These are phyloP conservation scores for Stephanodiscus triporus DNA, from an alignment of 108 stramenopile genomes.

Conservation along the genomic window DNA sequence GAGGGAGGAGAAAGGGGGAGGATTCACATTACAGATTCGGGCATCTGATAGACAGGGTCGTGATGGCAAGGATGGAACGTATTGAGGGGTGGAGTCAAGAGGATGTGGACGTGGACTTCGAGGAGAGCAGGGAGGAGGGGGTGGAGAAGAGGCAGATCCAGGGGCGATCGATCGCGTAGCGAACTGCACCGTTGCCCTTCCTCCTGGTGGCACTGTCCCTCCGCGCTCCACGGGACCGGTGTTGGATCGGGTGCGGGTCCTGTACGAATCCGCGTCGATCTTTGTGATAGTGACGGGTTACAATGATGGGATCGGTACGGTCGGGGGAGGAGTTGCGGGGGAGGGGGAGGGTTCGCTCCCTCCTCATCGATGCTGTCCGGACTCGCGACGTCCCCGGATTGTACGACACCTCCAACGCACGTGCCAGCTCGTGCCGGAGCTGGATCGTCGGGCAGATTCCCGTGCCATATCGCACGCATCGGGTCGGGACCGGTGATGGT, in stretches of 20 bases:
- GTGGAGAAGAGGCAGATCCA: background rate
- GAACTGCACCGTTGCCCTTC: slow-evolving; percentile 50
- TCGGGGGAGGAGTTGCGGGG: background rate
- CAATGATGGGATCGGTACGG: too few relatives aligned
- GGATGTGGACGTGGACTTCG: background rate
- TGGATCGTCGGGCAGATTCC: slow-evolving; percentile 63
- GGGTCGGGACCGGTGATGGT: slow-evolving; percentile 68
- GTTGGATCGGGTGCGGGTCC: slow-evolving; percentile 63
- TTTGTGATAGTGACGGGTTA: background rate
- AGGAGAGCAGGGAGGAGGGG: slow-evolving; percentile 9
- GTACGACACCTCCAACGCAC: slow-evolving; percentile 79
- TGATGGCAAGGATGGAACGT: slow-evolving; percentile 54
- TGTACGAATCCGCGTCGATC: slow-evolving; percentile 52
- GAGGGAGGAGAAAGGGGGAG: slow-evolving; percentile 57
- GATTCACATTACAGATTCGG: slow-evolving; percentile 82
- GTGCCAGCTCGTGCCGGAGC: slow-evolving; percentile 76
- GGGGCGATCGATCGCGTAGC: background rate
- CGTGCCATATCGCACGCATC: slow-evolving; percentile 70
- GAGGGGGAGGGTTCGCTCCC: background rate
- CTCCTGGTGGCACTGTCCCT: slow-evolving; percentile 69
- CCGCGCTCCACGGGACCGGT: slow-evolving; percentile 63
- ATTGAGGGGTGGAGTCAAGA: slow-evolving; percentile 17
- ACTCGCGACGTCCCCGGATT: slow-evolving; percentile 54
- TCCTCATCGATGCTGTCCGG: slow-evolving; percentile 22
- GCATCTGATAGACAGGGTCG: slow-evolving; percentile 82